Evolutionary conservation across 257 asterid species (phyloP), one percentile per base, ranked within the genome.

Genomic region (Petunia axillaris): DNA sequence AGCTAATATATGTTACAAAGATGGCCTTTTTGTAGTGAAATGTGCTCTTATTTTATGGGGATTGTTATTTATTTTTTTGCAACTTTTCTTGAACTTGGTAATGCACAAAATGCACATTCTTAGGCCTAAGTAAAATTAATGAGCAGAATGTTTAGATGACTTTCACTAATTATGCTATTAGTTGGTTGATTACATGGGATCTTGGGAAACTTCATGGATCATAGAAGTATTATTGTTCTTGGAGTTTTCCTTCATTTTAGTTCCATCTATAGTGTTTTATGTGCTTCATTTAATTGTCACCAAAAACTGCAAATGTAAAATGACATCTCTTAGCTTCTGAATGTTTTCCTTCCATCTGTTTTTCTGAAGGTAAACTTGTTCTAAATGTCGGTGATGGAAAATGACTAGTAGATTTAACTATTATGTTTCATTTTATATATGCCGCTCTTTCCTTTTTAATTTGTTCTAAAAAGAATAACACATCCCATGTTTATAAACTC

Each of bases 131-230:
- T n/a, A 6, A 25, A 35, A 7, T 0, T 0, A 10, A 35, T 10
- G 44, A 1, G 13, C 9, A 48, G 25, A 10, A 25, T 25, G 25
- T 71, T 48, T 25, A 10, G 43, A 71, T 71, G 60, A 71, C 59
- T 71, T 48, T 71, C 59, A 46, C 77, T 71, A 71, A 71, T 48
- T 0, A 71, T 48, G 59, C 60, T 9, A 71, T 71, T 48, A 71
- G 77, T 71, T 48, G 77, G 77, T 39, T 71, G 60, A 48, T 16
- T 46, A 39, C 60, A 55, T 46, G 52, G 44, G 44, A 71, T 71
- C 60, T 60, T 35, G 44, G 77, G 60, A 71, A 66, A 71, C 25
- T 70, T 70, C 25, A 46, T 48, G 48, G 11, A 48, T 35, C 11
- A 70, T 70, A 70, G 4, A 70, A 46, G 3, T 48, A 35, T 35